Base-by-base conservation (phyloP, 192 early-diverging fungal genomes). In the Coemansia sp. region DNA sequence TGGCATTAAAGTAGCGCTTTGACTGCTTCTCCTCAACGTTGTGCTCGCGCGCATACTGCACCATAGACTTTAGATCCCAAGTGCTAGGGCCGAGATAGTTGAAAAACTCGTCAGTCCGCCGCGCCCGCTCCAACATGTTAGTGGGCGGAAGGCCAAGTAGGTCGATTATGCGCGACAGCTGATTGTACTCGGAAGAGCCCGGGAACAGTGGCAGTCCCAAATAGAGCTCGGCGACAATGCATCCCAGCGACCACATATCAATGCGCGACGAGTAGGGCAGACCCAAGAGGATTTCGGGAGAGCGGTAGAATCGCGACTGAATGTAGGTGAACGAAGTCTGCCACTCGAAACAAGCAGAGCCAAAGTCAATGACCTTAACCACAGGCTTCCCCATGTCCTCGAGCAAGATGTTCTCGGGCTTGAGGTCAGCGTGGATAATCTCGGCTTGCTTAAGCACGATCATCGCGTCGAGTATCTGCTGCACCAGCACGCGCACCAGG, bases 191-290 rank as follows among this genome's bases (percentile, higher is more conserved):
- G 55, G 93, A 96, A 16, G 90, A 88, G 24, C 98, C 98, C 0
- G 96, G 96, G 74, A 99, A 99, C 64, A 99, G 79, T 0, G 98
- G 98, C 3, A 97, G 81, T 0, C 98, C 98, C 5, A 98, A 78
- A 72, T 93, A 97, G n/a, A 99, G 84, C 80, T 99, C 98, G 2
- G 93, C 95, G 3, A 95, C 95, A 77, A 99, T 98, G 72, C 98
- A 99, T 0, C 98, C 98, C 15, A 98, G 79, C 27, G 96, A 97
- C 98, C 98, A 99, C 90, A 99, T 97, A 75, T 99, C 98, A 53
- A 99, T 99, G 38, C 91, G 88, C 33, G 90, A 90, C 39, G 94
- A 93, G 78, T 98, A 96, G 53, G 95, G 93, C 39, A 97, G 79
- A 8, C 96, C 98, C 16, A 99, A 87, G 15, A 99, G 83, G 22